A percentile compares a stretch with the other conserved stretches of the same genome.
phyloP scores from a whole-genome alignment of 176 grass and related monocot species.

The Poa annua region DNA sequence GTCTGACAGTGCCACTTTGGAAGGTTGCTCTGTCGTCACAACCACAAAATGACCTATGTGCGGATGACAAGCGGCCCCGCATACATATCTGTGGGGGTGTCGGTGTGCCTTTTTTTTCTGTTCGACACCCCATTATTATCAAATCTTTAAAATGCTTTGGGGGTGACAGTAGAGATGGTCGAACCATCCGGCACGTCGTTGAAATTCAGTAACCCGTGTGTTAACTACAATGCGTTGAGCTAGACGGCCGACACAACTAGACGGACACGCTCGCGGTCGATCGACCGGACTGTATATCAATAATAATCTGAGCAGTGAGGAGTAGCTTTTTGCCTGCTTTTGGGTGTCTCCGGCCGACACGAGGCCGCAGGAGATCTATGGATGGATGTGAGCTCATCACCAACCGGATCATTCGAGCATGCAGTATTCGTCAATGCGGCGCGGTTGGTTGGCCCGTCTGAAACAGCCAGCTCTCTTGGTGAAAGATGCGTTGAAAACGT shows the following conservation, averaged over 20 bases:
- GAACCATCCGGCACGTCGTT: background rate
- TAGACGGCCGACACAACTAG: background rate
- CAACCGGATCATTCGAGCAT: background rate
- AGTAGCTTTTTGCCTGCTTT: background rate
- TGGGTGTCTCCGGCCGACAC: background rate
- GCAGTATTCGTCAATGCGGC: background rate
- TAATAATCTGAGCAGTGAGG: background rate
- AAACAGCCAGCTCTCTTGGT: background rate
- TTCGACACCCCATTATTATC: no score
- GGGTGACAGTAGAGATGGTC: no score
- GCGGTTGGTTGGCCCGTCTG: conserved; percentile 3
- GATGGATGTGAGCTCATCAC: background rate
- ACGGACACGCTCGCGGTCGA: background rate
- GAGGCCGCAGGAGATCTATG: background rate
- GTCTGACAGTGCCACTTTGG: no score
- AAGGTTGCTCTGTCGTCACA: no score
- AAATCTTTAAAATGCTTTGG: no score
- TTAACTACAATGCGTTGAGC: background rate
- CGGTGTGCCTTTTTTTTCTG: no score
- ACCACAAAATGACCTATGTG: no score
- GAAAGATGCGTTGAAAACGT: background rate
- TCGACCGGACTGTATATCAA: background rate
- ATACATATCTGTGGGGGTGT: no score
- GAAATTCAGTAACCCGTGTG: background rate
- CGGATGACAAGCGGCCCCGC: no score